phyloP scores from a whole-genome alignment of 306 rosid genomes.

The Erythrophleum fordii region DNA sequence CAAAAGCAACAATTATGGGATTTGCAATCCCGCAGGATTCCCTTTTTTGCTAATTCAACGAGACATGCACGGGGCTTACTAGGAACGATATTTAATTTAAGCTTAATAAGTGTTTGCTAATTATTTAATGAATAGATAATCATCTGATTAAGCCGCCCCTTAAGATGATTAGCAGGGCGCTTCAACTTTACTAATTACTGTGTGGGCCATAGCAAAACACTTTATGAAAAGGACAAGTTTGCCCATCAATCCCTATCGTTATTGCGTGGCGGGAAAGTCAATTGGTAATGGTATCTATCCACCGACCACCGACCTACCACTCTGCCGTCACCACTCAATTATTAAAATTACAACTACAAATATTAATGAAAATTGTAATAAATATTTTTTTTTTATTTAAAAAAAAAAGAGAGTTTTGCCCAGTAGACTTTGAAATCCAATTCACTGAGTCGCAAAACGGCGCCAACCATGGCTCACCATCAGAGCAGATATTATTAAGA shows the following conservation, averaged over 20 bases:
- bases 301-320: slow-evolving; percentile 87
- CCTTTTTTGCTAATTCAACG: too few relatives aligned
- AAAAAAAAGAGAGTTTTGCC: background rate
- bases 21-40: too few relatives aligned
- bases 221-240: slow-evolving; percentile 47
- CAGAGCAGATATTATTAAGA: slow-evolving; percentile 16
- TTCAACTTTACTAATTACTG: slow-evolving; percentile 1
- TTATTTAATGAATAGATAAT: background rate
- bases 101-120: background rate
- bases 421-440: slow-evolving; percentile 32
- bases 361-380: slow-evolving; percentile 39
- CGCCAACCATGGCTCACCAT: slow-evolving; percentile 46
- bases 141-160: slow-evolving; percentile 44
- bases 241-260: slow-evolving; percentile 40
- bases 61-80: too few relatives aligned
- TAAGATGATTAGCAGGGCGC: slow-evolving; percentile 37
- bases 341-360: slow-evolving; percentile 19
- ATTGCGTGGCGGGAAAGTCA: slow-evolving; percentile 77
- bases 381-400: background rate
- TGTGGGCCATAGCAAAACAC: slow-evolving; percentile 44
- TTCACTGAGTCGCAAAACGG: slow-evolving; percentile 47
- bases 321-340: slow-evolving; percentile 48
- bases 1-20: background rate
- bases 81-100: background rate
- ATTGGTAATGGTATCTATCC: slow-evolving; percentile 74